Base-by-base conservation (phyloP, 2,329 filamentous ascomycete species). In the Endoconidiophora laricicola region DNA sequence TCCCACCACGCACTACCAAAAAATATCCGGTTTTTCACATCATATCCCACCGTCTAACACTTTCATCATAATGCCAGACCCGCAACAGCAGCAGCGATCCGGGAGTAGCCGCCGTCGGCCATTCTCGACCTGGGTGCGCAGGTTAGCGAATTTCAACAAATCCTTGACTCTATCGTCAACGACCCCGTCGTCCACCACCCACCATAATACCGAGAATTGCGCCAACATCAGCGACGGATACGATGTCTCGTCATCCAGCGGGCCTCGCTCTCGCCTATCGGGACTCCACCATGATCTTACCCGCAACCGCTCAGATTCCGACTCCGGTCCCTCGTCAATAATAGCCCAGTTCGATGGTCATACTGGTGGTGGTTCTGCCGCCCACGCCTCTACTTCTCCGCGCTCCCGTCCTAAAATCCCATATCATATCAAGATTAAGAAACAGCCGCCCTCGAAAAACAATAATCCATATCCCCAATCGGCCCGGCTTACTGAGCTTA, bases 401-500 rank as follows among this genome's bases (percentile, higher is more conserved):
- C 44, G 39, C 23, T 26, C 38, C 10, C 54, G 20, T 24, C 52
- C 52, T 9, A 54, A 52, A 42, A 46, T 52, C 10, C 36, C 43
- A 16, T 46, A 54, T 44, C 49, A 53, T 24, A 52, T 55, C 23
- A 52, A 53, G 20, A 50, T 54, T 20, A 50, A 53, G 26, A 54
- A 55, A 41, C 39, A 81, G 65, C 72, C 70, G 44, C 62, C 66
- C 16, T 68, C 70, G 46, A 78, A 79, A 60, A 81, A 82, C 63
- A 94, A 94, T 70, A 90, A 90, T 61, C 88, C 88, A n/a, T 95
- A 95, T 60, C 85, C 85, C 6, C 74, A 90, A 58, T 93, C 86
- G 2, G 84, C 83, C 52, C 74, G 73, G 42, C 60, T 78, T 52
- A 48, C 26, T 12, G 44, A 51, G 36, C 42, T 54, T 4, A 49